A percentile compares a stretch with the other conserved stretches of the same genome.
These are phyloP conservation scores for Plantago major DNA, from an alignment of 257 asterid genomes.

Conservation along the genomic window DNA sequence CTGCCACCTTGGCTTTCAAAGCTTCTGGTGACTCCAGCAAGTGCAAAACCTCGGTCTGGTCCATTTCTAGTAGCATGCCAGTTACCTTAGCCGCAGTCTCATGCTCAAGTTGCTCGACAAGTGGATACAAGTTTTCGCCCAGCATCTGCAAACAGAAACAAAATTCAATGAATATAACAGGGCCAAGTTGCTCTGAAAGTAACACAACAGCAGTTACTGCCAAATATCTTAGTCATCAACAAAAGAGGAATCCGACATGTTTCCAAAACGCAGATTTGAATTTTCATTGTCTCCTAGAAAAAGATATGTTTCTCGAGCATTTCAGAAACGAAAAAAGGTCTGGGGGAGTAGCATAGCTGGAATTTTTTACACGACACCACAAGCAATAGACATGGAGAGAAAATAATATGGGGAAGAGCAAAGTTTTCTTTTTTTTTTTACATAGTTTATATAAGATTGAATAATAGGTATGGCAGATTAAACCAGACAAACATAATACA, in stretches of 20 bases:
- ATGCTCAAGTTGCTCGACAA: constrained; percentile 53
- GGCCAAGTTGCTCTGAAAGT: not conserved
- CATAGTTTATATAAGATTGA: too few species aligned
- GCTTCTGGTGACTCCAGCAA: constrained; percentile 60
- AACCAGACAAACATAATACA: too few species aligned
- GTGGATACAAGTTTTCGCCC: constrained; percentile 56
- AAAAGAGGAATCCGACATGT: not conserved
- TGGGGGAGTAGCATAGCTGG: too few species aligned
- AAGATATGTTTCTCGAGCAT: too few species aligned
- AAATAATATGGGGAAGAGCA: too few species aligned
- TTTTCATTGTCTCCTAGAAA: too few species aligned
- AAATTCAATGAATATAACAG: not conserved
- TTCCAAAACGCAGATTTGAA: too few species aligned
- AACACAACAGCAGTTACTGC: not conserved
- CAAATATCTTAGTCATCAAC: not conserved
- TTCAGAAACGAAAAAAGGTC: too few species aligned
- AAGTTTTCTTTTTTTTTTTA: too few species aligned
- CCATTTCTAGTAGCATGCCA: constrained; percentile 65
- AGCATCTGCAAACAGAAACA: constrained; percentile 36
- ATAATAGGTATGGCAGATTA: too few species aligned
- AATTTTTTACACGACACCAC: too few species aligned
- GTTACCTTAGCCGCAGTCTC: constrained; percentile 61
- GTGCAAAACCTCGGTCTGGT: constrained; percentile 55
- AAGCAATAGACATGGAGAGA: too few species aligned
- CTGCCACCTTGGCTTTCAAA: constrained; percentile 53